Percentiles rank a stretch among this genome's conserved stretches.
Conservation (phyloP, 768 basidiomycete species). For the Pleurotus sapidus region DNA sequence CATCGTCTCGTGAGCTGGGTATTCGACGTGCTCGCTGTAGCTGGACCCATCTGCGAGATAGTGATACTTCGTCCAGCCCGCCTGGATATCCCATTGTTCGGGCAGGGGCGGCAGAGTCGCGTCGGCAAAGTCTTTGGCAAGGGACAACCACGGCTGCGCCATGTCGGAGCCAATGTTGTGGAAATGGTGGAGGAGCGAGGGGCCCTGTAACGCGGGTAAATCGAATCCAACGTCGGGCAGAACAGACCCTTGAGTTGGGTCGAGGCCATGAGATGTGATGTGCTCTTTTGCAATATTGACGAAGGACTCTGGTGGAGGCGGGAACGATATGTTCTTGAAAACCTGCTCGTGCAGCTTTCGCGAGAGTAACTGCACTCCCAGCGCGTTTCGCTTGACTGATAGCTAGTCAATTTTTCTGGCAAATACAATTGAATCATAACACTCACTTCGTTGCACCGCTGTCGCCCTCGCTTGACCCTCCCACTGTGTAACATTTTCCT, state of each 20-base stretch:
- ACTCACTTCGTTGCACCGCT: too few relatives aligned
- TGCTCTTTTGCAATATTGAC: slow-evolving; percentile 80
- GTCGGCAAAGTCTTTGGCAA: slow-evolving; percentile 24
- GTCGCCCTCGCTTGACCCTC: too few relatives aligned
- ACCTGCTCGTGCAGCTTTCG: slow-evolving; percentile 75
- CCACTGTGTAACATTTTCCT: too few relatives aligned
- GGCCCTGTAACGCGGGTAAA: slow-evolving; percentile 81
- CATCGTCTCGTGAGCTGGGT: slow-evolving; percentile 68
- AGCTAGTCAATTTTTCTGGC: too few relatives aligned
- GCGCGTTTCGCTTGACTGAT: slow-evolving; percentile 71
- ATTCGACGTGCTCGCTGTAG: slow-evolving; percentile 69
- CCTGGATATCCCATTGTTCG: slow-evolving; percentile 32
- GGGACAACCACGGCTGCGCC: slow-evolving; percentile 75
- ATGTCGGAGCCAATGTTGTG: slow-evolving; percentile 66
- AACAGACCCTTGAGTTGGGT: slow-evolving; percentile 61
- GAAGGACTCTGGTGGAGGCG: slow-evolving; percentile 43
- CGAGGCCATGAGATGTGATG: slow-evolving; percentile 77
- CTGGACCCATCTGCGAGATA: slow-evolving; percentile 71
- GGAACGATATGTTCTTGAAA: slow-evolving; percentile 48
- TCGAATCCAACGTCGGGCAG: slow-evolving; percentile 77
- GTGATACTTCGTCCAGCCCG: slow-evolving; percentile 91
- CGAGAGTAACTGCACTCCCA: slow-evolving; percentile 70
- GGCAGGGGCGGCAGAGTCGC: slow-evolving; percentile 16
- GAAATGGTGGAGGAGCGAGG: slow-evolving; percentile 86
- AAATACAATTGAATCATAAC: too few relatives aligned